These are phyloP conservation scores for Teunomyces tritomae DNA, from an alignment of 805 yeast genomes.

Conservation along the genomic window DNA sequence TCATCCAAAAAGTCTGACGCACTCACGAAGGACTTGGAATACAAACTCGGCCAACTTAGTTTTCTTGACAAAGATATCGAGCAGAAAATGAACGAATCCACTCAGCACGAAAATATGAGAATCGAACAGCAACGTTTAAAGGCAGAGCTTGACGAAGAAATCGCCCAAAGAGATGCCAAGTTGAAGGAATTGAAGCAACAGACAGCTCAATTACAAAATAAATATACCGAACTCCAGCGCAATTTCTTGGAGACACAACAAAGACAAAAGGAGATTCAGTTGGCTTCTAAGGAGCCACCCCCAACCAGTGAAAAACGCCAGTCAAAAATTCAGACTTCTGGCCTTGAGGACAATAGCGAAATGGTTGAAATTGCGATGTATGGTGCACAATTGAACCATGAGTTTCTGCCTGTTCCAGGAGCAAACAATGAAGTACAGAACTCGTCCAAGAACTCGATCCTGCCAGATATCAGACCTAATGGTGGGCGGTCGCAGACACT, in stretches of 20 bases:
- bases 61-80: constrained; percentile 19
- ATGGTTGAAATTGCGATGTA: constrained; percentile 36
- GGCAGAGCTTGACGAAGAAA: constrained; percentile 21
- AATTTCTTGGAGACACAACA: background rate
- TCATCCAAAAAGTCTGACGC: background rate
- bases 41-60: constrained; percentile 18
- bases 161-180: constrained; percentile 18
- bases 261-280: background rate
- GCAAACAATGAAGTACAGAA: background rate
- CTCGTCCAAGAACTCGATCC: background rate
- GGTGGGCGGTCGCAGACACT: background rate
- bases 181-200: constrained; percentile 7
- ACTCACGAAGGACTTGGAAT: constrained; percentile 14
- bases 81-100: constrained; percentile 14
- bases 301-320: constrained; percentile 1
- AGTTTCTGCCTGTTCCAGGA: constrained; percentile 7
- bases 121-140: constrained; percentile 19
- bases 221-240: background rate
- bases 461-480: background rate
- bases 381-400: constrained; percentile 35
- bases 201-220: background rate
- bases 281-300: background rate
- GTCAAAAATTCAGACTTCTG: constrained; percentile 1
- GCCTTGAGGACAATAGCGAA: constrained; percentile 25
- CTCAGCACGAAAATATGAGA: constrained; percentile 14